Evolutionary conservation across 2,329 filamentous ascomycete species (phyloP).

Genomic region (Trichoderma cornu-damae): DNA sequence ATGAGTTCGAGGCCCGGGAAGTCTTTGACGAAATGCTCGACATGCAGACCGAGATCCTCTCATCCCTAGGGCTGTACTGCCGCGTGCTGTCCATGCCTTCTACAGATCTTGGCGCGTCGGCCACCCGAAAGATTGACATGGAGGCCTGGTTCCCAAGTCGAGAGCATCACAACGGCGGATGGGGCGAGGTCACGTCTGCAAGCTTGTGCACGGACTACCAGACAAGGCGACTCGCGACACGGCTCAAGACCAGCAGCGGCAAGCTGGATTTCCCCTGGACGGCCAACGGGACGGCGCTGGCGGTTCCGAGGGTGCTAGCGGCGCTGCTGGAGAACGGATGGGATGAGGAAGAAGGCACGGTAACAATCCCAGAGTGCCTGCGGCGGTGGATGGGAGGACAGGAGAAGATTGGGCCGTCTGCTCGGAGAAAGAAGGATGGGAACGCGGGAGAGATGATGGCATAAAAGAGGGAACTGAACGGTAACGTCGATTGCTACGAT

Average conservation of each 20-base stretch:
- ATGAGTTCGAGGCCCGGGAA: conserved; percentile 43
- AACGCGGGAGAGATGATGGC: conserved; percentile 11
- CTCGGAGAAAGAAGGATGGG: conserved; percentile 25
- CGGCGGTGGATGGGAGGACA: conserved; percentile 78
- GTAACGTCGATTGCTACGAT: neutral
- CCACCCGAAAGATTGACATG: conserved; percentile 82
- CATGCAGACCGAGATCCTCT: conserved; percentile 80
- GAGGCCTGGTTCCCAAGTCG: conserved; percentile 91
- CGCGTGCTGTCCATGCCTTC: conserved; percentile 91
- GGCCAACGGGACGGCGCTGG: conserved; percentile 88
- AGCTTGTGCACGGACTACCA: conserved; percentile 96
- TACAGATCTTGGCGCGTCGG: conserved; percentile 81
- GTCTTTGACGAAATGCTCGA: conserved; percentile 81
- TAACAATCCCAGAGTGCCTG: conserved; percentile 73
- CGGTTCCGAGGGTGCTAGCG: conserved; percentile 82
- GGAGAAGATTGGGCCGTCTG: conserved; percentile 51
- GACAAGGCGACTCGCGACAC: conserved; percentile 72
- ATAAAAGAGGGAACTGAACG: neutral
- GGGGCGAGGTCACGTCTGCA: conserved; percentile 89
- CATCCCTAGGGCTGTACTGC: conserved; percentile 71
- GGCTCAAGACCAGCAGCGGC: conserved; percentile 50
- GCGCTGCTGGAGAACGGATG: conserved; percentile 88
- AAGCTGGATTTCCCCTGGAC: conserved; percentile 76
- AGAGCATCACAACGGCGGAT: conserved; percentile 44
- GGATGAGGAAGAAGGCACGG: conserved; percentile 62